Base-by-base conservation (phyloP, 805 yeast genomes). In the Candida suzukii region DNA sequence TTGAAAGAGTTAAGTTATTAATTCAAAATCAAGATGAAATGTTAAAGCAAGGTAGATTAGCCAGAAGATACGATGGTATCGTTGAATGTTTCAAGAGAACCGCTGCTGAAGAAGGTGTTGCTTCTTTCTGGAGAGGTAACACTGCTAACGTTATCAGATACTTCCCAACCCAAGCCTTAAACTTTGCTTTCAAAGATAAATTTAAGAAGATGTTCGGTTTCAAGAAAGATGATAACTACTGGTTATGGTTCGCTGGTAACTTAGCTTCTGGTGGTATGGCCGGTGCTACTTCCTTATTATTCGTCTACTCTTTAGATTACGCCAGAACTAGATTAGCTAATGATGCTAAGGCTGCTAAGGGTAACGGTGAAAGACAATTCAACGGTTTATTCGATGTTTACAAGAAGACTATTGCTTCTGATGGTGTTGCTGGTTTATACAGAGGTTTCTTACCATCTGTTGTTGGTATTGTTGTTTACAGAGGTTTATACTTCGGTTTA, bases 371-470 rank as follows among this genome's bases (percentile, higher is more conserved):
- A 66, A 85, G 97, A 77, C 88, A 88, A 76, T 88, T 88, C 87
- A 88, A 86, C 76, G 97, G 97, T 80, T 78, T 88, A 71, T 64
- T 88, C 63, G 97, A 88, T 72, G 97, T 88, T 61, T 88, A 88
- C 88, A 86, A 77, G 78, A 86, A 88, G 83, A 88, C 97, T 60
- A 71, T 88, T 64, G 90, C 90, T 64, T 64, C 95, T 58, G 97
- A 90, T 69, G 97, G 97, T 85, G 65, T 88, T 71, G 95, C 95
- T 58, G 97, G 97, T 84, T 79, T 88, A 68, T 88, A 88, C 88
- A 86, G 97, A 82, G 97, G 97, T 78, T 88, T 88, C 88, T 87
- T 90, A 71, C 96, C 96, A 68, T 88, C 96, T 60, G 96, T 90
- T 68, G 78, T 87, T 59, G 97, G 97, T 83, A 90, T 88, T 65